These are phyloP conservation scores for Medicago truncatula DNA, from an alignment of 306 rosid species.

Conservation along the genomic window DNA sequence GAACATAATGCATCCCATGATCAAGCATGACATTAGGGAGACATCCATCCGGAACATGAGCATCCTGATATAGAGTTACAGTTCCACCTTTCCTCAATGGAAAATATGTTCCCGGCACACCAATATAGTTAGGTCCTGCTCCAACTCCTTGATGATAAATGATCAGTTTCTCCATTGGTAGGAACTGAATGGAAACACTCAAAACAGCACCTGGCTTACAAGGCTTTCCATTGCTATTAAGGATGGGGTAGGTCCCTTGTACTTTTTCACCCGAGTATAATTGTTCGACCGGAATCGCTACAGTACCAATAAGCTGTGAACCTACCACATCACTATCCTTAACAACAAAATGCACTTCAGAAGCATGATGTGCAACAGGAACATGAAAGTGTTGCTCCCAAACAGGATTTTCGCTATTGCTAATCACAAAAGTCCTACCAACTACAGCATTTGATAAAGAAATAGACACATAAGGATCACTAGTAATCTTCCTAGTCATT, in stretches of 20 bases:
- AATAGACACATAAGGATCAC: conserved; percentile 94
- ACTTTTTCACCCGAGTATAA: conserved; percentile 63
- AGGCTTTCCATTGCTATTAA: conserved; percentile 80
- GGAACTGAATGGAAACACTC: conserved; percentile 75
- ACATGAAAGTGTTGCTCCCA: conserved; percentile 88
- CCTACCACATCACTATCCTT: conserved; percentile 98
- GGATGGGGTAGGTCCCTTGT: conserved; percentile 79
- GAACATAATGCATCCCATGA: conserved; percentile 64
- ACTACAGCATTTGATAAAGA: conserved; percentile 75
- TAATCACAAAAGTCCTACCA: conserved; percentile 94
- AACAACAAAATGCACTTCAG: conserved; percentile 86
- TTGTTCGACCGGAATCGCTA: conserved; percentile 82
- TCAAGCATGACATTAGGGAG: conserved; percentile 78
- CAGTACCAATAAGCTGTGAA: conserved; percentile 81
- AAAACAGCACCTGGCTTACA: conserved; percentile 82
- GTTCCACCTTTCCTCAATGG: conserved; percentile 87
- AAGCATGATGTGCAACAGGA: conserved; percentile 85
- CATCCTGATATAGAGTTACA: conserved; percentile 94
- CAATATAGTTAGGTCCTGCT: conserved; percentile 82
- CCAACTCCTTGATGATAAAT: conserved; percentile 84
- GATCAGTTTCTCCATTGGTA: conserved; percentile 72
- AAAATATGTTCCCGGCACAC: conserved; percentile 95
- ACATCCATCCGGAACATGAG: conserved; percentile 81
- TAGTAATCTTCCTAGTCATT: conserved; percentile 67
- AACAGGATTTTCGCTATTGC: conserved; percentile 85